Evolutionary conservation across 805 yeast genomes (phyloP).

Genomic region (Tetrapisispora nanseiensis): DNA sequence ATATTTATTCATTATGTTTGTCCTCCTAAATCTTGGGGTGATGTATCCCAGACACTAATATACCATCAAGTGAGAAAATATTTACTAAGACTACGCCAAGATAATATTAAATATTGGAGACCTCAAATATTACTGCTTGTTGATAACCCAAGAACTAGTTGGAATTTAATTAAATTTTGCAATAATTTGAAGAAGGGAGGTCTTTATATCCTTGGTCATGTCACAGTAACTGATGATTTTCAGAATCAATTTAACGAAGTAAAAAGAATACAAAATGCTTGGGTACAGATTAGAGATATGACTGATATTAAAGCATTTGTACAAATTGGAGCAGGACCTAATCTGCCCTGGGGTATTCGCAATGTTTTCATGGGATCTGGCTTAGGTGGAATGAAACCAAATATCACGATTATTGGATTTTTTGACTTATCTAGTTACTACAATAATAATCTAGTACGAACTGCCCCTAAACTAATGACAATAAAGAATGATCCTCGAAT

Average conservation of each 20-base stretch:
- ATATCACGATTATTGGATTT: conserved; percentile 86
- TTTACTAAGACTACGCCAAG: conserved; percentile 63
- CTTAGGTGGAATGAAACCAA: conserved; percentile 97
- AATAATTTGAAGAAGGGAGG: conserved; percentile 95
- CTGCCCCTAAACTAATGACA: not conserved
- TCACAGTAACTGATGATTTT: conserved; percentile 49
- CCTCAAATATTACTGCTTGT: conserved; percentile 86
- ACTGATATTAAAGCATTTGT: conserved; percentile 84
- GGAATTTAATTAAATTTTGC: conserved; percentile 88
- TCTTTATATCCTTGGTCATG: conserved; percentile 85
- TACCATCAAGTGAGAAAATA: conserved; percentile 96
- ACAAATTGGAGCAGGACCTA: conserved; percentile 81
- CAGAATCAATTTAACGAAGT: conserved; percentile 60
- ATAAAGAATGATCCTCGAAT: not conserved
- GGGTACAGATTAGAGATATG: conserved; percentile 74
- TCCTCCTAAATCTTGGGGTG: conserved; percentile 97
- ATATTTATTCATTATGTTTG: conserved; percentile 77
- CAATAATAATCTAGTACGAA: not conserved
- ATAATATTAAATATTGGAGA: conserved; percentile 96
- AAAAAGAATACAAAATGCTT: conserved; percentile 62
- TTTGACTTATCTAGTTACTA: conserved; percentile 46
- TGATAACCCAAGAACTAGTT: conserved; percentile 84
- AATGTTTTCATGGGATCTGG: conserved; percentile 90
- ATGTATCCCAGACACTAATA: conserved; percentile 88
- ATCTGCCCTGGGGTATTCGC: conserved; percentile 89